phyloP scores from a whole-genome alignment of 768 basidiomycete species.

The Dendrothele bispora region DNA sequence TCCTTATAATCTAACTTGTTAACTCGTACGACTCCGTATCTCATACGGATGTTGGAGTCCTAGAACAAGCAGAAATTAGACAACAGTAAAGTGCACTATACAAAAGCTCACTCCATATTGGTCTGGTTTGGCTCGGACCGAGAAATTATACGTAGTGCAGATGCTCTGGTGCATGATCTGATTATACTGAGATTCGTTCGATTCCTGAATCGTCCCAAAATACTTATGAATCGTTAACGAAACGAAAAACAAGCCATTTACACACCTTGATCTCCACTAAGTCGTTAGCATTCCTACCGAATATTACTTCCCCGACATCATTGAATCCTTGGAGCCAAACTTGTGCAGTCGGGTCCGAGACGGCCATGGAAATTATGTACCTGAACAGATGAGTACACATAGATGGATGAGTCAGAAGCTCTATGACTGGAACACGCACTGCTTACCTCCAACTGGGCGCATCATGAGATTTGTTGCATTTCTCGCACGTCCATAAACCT shows the following conservation, averaged over 20 bases:
- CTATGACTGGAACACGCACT: not conserved
- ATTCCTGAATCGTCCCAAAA: constrained; percentile 58
- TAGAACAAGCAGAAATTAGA: constrained; percentile 1
- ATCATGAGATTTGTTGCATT: constrained; percentile 73
- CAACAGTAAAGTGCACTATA: not conserved
- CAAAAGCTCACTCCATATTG: constrained; percentile 67
- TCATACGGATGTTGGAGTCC: constrained; percentile 79
- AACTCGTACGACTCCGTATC: constrained; percentile 79
- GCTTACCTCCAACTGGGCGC: constrained; percentile 81
- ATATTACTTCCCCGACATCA: constrained; percentile 76
- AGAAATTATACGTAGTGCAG: constrained; percentile 77
- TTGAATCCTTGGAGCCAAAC: constrained; percentile 96
- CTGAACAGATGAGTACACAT: constrained; percentile 31
- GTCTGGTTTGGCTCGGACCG: constrained; percentile 85
- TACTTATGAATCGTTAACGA: too few relatives aligned
- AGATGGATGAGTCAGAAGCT: not conserved
- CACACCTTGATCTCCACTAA: constrained; percentile 69
- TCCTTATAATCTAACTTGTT: constrained; percentile 64
- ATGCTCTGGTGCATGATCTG: constrained; percentile 60
- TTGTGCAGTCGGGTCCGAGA: constrained; percentile 88
- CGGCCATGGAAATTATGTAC: constrained; percentile 82
- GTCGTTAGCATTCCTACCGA: constrained; percentile 79
- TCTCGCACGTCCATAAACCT: constrained; percentile 90
- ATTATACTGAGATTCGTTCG: constrained; percentile 58
- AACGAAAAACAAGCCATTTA: too few relatives aligned